These are phyloP conservation scores for Rostrohypoxylon terebratum DNA, from an alignment of 495 filamentous ascomycete genomes.

Conservation along the genomic window DNA sequence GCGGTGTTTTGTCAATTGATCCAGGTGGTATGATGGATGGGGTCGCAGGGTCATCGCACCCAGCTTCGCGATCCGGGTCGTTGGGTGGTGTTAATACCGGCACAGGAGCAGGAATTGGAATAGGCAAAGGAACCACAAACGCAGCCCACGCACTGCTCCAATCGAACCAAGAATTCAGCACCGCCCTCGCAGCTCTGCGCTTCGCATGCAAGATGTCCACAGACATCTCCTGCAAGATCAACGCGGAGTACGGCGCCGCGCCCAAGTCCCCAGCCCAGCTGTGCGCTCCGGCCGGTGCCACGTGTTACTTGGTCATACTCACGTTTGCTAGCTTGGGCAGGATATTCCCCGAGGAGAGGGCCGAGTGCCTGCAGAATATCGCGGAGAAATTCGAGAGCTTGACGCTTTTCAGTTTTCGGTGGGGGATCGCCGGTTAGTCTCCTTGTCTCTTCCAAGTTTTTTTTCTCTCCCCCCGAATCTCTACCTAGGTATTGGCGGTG, in stretches of 20 bases:
- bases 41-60: background rate
- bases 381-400: slow-evolving; percentile 52
- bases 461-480: background rate
- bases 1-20: background rate
- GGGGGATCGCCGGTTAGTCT: slow-evolving; percentile 50
- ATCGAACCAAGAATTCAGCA: slow-evolving; percentile 37
- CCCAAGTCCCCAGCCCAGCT: slow-evolving; percentile 41
- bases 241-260: slow-evolving; percentile 39
- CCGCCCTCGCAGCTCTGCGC: slow-evolving; percentile 45
- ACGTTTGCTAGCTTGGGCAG: slow-evolving; percentile 39
- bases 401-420: slow-evolving; percentile 47
- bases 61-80: background rate
- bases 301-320: slow-evolving; percentile 45
- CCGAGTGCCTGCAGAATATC: slow-evolving; percentile 41
- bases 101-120: background rate
- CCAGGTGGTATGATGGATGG: background rate
- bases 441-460: background rate
- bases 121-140: background rate
- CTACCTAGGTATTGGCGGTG: background rate
- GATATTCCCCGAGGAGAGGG: slow-evolving; percentile 45
- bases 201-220: slow-evolving; percentile 53
- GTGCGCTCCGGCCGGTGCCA: slow-evolving; percentile 49
- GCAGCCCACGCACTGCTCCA: background rate
- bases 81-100: background rate
- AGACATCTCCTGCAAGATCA: slow-evolving; percentile 50